Conservation (phyloP, 2,329 filamentous ascomycete genomes). For the Decorospora gaudefroyi region DNA sequence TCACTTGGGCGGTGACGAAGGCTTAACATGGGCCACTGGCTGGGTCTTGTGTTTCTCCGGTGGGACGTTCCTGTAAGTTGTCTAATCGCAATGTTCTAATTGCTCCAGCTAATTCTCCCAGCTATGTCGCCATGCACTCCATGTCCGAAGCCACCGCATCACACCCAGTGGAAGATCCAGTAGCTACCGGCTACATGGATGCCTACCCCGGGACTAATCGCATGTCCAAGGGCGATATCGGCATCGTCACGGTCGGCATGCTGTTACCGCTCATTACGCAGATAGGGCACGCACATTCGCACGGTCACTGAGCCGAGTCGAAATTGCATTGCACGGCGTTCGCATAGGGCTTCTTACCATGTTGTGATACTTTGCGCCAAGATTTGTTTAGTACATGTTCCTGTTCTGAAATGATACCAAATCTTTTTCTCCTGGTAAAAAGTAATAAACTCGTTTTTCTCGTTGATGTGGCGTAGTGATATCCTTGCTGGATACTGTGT, state of each 20-base stretch:
- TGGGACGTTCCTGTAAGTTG: constrained; percentile 86
- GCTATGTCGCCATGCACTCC: constrained; percentile 97
- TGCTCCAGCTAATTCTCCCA: constrained; percentile 45
- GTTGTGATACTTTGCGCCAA: neutral
- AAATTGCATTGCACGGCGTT: constrained; percentile 19
- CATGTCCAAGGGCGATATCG: constrained; percentile 60
- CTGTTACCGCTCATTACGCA: constrained; percentile 76
- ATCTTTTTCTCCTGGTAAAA: neutral
- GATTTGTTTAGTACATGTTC: too few relatives aligned
- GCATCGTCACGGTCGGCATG: constrained; percentile 72
- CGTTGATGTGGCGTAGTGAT: too few relatives aligned
- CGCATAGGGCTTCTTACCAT: neutral
- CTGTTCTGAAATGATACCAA: constrained; percentile 17
- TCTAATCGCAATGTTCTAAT: constrained; percentile 16
- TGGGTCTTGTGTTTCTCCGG: constrained; percentile 93
- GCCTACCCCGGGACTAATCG: constrained; percentile 55
- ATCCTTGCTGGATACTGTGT: too few relatives aligned
- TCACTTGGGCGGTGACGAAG: constrained; percentile 60
- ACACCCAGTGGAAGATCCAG: constrained; percentile 37
- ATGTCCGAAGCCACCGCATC: constrained; percentile 75
- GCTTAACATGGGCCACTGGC: constrained; percentile 84
- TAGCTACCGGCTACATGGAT: constrained; percentile 58
- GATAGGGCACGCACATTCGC: constrained; percentile 68
- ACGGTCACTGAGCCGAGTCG: constrained; percentile 42
- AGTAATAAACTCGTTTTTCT: too few relatives aligned